These are phyloP conservation scores for Fusarium pseudocircinatum DNA, from an alignment of 2,329 filamentous ascomycete species.

Conservation along the genomic window DNA sequence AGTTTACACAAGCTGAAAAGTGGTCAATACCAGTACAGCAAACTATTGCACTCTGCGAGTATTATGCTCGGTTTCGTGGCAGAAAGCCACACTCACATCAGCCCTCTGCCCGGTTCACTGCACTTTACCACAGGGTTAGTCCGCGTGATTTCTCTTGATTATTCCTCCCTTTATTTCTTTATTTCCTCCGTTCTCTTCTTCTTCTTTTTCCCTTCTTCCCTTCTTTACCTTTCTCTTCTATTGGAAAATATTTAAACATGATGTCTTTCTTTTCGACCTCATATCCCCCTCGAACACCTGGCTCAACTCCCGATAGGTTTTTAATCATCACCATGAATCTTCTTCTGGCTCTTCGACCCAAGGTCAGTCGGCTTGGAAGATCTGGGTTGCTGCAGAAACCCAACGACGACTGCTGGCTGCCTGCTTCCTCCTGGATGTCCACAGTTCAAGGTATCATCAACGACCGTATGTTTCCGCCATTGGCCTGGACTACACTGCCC, in stretches of 20 bases:
- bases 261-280: conserved; percentile 42
- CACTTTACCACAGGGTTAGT: conserved; percentile 65
- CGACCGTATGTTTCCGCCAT: conserved; percentile 50
- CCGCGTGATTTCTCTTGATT: conserved; percentile 33
- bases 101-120: conserved; percentile 60
- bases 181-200: neutral
- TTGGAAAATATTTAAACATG: conserved; percentile 40
- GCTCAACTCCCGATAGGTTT: conserved; percentile 53
- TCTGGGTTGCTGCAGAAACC: conserved; percentile 64
- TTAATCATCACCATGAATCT: conserved; percentile 46
- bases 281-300: conserved; percentile 11
- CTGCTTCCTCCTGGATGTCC: conserved; percentile 66
- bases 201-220: neutral
- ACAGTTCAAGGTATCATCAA: conserved; percentile 65
- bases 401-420: conserved; percentile 63
- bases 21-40: conserved; percentile 64
- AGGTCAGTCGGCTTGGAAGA: conserved; percentile 55
- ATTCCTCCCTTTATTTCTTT: neutral
- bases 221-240: conserved; percentile 42
- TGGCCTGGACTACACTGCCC: conserved; percentile 50
- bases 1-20: conserved; percentile 53
- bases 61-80: conserved; percentile 65
- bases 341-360: conserved; percentile 31
- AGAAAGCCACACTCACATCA: conserved; percentile 57
- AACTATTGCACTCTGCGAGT: conserved; percentile 64